Conservation (phyloP, 306 rosid genomes). For the Quercus ilex region DNA sequence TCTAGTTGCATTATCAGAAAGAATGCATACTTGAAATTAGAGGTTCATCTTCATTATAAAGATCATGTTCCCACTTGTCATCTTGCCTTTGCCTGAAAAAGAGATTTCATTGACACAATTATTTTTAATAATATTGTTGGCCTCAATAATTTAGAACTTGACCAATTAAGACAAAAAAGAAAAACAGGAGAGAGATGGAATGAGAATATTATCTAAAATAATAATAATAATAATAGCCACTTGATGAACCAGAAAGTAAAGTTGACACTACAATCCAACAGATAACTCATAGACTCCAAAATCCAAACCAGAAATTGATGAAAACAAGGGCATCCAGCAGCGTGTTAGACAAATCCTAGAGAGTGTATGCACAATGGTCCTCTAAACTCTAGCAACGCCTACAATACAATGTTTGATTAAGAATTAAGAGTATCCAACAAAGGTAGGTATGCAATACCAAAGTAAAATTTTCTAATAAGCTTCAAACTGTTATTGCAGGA, state of each 20-base stretch:
- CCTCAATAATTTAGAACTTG: not conserved
- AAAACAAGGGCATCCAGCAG: not conserved
- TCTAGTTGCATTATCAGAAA: constrained; percentile 34
- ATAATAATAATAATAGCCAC: not conserved
- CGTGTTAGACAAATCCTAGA: not conserved
- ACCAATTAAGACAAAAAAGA: not conserved
- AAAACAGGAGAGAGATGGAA: constrained; percentile 1
- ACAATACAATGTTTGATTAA: not conserved
- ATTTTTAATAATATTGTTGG: not conserved
- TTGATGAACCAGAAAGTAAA: constrained; percentile 19
- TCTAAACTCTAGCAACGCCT: not conserved
- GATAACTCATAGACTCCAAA: not conserved
- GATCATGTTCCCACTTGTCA: constrained; percentile 99
- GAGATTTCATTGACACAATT: constrained; percentile 6
- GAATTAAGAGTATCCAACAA: not conserved
- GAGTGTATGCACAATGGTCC: not conserved
- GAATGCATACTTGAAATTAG: constrained; percentile 67
- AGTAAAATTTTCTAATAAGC: not conserved
- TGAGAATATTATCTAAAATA: not conserved
- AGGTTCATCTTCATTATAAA: constrained; percentile 51
- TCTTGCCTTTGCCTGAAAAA: constrained; percentile 85
- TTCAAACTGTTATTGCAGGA: not conserved
- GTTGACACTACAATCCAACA: not conserved
- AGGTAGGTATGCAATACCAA: not conserved
- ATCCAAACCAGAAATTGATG: not conserved